Percentiles rank a stretch among this genome's conserved stretches.
These are phyloP conservation scores for Neurospora sp. DNA, from an alignment of 495 filamentous ascomycete species.

Conservation along the genomic window DNA sequence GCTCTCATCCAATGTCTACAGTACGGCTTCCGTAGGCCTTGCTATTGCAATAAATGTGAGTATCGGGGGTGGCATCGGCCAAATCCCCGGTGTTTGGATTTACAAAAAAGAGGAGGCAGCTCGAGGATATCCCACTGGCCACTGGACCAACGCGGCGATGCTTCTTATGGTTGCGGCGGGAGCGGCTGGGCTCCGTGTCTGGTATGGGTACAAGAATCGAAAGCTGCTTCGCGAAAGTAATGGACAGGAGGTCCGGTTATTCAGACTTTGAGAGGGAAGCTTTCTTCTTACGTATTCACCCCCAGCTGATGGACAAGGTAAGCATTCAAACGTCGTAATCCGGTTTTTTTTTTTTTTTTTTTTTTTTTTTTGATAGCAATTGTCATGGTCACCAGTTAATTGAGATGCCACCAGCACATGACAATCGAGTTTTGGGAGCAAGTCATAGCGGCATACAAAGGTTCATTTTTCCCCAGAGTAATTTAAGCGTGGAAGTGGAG, in stretches of 20 bases:
- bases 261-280: slow-evolving; percentile 7
- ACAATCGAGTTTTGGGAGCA: not conserved
- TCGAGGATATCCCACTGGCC: slow-evolving; percentile 57
- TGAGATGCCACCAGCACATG: not conserved
- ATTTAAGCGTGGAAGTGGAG: not conserved
- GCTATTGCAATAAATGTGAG: slow-evolving; percentile 61
- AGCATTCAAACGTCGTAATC: not conserved
- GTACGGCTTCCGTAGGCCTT: slow-evolving; percentile 52
- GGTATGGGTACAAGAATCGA: slow-evolving; percentile 32
- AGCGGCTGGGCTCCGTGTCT: slow-evolving; percentile 25
- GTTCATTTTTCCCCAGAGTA: not conserved
- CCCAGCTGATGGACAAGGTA: not conserved
- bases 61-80: slow-evolving; percentile 51
- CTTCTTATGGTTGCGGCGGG: slow-evolving; percentile 34
- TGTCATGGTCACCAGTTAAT: not conserved
- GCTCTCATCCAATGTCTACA: slow-evolving; percentile 57
- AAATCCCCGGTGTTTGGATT: slow-evolving; percentile 65
- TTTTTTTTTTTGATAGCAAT: not conserved
- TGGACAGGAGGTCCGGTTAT: slow-evolving; percentile 16
- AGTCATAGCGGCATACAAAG: not conserved
- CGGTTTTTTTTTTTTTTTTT: too few relatives aligned
- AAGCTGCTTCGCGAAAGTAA: slow-evolving; percentile 16
- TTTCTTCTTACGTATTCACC: not conserved
- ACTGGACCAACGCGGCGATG: slow-evolving; percentile 39
- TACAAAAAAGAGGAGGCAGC: slow-evolving; percentile 53